Evolutionary conservation across 371 early-diverging fungal genomes (phyloP).

Genomic region (Batkoa obscura): DNA sequence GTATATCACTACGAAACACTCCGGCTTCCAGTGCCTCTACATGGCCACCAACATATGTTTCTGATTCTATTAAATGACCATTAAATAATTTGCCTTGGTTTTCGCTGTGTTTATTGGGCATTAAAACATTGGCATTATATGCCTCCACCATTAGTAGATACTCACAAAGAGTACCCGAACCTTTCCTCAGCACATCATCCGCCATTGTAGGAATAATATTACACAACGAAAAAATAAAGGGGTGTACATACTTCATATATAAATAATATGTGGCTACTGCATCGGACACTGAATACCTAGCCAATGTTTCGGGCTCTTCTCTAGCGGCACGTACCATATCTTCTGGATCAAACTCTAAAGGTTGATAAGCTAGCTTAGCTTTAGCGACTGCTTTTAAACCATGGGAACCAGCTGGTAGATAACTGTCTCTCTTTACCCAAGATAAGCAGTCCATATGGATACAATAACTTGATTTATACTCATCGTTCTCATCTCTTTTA

Average conservation of each 20-base stretch:
- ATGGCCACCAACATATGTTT: constrained; percentile 98
- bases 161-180: constrained; percentile 98
- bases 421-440: constrained; percentile 99
- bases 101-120: constrained; percentile 89
- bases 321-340: constrained; percentile 94
- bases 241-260: constrained; percentile 99
- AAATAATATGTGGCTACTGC: constrained; percentile 99
- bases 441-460: constrained; percentile 97
- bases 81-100: constrained; percentile 57
- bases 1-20: constrained; percentile 94
- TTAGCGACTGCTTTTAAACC: constrained; percentile 94
- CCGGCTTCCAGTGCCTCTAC: constrained; percentile 98
- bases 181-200: constrained; percentile 93
- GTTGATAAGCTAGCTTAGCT: constrained; percentile 95
- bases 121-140: constrained; percentile 75
- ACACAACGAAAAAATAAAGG: constrained; percentile 98
- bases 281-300: constrained; percentile 99
- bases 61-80: constrained; percentile 82
- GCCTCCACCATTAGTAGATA: constrained; percentile 95
- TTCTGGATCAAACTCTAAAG: constrained; percentile 98
- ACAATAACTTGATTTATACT: constrained; percentile 76
- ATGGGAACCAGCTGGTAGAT: constrained; percentile 96
- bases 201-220: constrained; percentile 97
- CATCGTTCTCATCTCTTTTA: constrained; percentile 57
- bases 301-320: constrained; percentile 89